Percentiles rank a stretch among this genome's conserved stretches.
phyloP scores from a whole-genome alignment of 805 yeast genomes.

The Yarrowia hollandica region DNA sequence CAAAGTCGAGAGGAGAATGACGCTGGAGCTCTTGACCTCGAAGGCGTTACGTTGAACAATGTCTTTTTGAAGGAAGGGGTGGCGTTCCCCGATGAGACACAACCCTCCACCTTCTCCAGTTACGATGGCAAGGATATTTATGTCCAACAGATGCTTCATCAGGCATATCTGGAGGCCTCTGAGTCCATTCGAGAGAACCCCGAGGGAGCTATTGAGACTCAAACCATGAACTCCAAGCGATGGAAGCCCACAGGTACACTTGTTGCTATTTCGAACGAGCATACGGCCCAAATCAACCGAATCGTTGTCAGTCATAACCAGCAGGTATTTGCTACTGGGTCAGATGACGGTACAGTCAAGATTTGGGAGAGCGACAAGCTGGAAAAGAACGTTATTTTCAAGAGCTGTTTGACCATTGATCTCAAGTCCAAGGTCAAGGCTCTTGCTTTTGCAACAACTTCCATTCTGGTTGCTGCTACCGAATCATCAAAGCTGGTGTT shows the following conservation, averaged over 20 bases:
- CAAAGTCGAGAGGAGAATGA: slow-evolving; percentile 5
- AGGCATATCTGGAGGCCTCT: slow-evolving; percentile 48
- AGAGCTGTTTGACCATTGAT: slow-evolving; percentile 37
- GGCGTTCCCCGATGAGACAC: slow-evolving; percentile 7
- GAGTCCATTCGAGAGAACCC: slow-evolving; percentile 19
- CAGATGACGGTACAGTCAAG: slow-evolving; percentile 68
- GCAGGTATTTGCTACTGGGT: slow-evolving; percentile 72
- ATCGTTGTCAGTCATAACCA: slow-evolving; percentile 61
- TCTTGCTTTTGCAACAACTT: slow-evolving; percentile 38
- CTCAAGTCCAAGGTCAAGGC: slow-evolving; percentile 36
- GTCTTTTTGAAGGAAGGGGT: slow-evolving; percentile 11
- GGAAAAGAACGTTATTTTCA: slow-evolving; percentile 54
- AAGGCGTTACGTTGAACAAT: slow-evolving; percentile 6
- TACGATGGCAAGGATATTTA: slow-evolving; percentile 69
- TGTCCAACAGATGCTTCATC: slow-evolving; percentile 56
- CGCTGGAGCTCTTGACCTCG: slow-evolving; percentile 16
- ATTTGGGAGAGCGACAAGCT: slow-evolving; percentile 75
- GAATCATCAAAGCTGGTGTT: neutral
- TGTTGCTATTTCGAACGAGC: slow-evolving; percentile 66
- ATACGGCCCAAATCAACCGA: slow-evolving; percentile 57
- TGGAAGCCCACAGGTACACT: slow-evolving; percentile 52
- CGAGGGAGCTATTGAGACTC: slow-evolving; percentile 9
- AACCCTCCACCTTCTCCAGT: slow-evolving; percentile 41
- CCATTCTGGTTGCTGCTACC: slow-evolving; percentile 32
- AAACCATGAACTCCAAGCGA: slow-evolving; percentile 13